These are phyloP conservation scores for Aspergillus saccharolyticus DNA, from an alignment of 495 filamentous ascomycete genomes.

Conservation along the genomic window DNA sequence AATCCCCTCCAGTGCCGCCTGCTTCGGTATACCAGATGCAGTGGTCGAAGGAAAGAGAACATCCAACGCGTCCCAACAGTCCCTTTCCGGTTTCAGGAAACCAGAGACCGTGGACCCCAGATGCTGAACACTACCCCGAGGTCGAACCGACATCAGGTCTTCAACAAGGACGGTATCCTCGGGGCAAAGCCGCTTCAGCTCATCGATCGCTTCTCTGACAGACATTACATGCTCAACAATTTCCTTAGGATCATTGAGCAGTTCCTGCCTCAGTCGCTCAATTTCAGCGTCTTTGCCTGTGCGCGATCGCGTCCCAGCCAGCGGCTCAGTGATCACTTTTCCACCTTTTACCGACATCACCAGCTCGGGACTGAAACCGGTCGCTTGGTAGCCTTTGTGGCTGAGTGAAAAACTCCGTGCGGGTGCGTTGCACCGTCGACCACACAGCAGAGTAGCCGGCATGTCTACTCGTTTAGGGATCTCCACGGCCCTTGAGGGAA, in stretches of 20 bases:
- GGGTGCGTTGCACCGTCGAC: constrained; percentile 12
- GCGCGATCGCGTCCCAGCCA: constrained; percentile 16
- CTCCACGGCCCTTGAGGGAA: constrained; percentile 11
- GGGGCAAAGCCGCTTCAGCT: constrained; percentile 11
- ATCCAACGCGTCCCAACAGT: constrained; percentile 16
- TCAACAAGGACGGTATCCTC: constrained; percentile 8
- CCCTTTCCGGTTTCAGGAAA: constrained; percentile 10
- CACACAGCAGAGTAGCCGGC: constrained; percentile 13
- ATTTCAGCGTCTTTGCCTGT: constrained; percentile 3
- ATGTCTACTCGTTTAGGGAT: constrained; percentile 12
- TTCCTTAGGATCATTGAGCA: constrained; percentile 14
- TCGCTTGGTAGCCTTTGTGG: constrained; percentile 13
- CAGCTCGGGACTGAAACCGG: constrained; percentile 19
- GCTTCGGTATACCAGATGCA: constrained; percentile 17
- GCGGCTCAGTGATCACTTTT: constrained; percentile 15
- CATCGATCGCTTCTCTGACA: constrained; percentile 16
- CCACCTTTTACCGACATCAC: constrained; percentile 15
- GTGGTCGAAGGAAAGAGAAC: constrained; percentile 19
- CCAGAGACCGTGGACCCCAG: constrained; percentile 17
- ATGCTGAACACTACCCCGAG: constrained; percentile 19
- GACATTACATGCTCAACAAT: constrained; percentile 19
- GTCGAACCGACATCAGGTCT: constrained; percentile 17
- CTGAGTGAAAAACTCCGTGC: constrained; percentile 14
- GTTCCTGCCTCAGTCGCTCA: constrained; percentile 7
- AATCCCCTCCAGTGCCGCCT: constrained; percentile 13